Evolutionary conservation across 306 rosid genomes (phyloP).

Genomic region (Corylus heterophylla): DNA sequence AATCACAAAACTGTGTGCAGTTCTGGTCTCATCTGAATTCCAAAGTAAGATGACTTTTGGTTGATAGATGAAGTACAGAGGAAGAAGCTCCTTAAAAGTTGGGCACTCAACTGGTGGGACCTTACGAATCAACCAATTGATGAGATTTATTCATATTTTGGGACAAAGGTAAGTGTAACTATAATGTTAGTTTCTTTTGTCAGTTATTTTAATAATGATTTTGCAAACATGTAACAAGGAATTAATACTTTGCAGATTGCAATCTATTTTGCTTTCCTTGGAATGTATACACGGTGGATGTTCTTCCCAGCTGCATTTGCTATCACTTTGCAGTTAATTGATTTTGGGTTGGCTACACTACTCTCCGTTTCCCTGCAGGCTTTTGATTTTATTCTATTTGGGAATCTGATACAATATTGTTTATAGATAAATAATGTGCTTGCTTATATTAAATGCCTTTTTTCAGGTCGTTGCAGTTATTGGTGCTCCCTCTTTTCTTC

Average conservation of each 20-base stretch:
- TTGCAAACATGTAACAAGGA: slow-evolving; percentile 28
- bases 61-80: slow-evolving; percentile 77
- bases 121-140: slow-evolving; percentile 80
- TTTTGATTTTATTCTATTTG: slow-evolving; percentile 9
- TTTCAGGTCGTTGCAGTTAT: slow-evolving; percentile 69
- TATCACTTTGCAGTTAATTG: slow-evolving; percentile 64
- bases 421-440: slow-evolving; percentile 7
- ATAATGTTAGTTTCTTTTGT: slow-evolving; percentile 12
- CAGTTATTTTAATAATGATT: slow-evolving; percentile 7
- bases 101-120: slow-evolving; percentile 94
- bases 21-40: slow-evolving; percentile 16
- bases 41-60: slow-evolving; percentile 36
- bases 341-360: slow-evolving; percentile 66
- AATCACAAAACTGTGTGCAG: slow-evolving; percentile 23
- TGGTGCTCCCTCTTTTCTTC: slow-evolving; percentile 78
- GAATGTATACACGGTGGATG: slow-evolving; percentile 93
- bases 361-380: slow-evolving; percentile 13
- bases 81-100: slow-evolving; percentile 72
- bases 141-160: slow-evolving; percentile 83
- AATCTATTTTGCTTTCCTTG: slow-evolving; percentile 92
- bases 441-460: slow-evolving; percentile 26
- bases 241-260: slow-evolving; percentile 65
- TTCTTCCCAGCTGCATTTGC: slow-evolving; percentile 85
- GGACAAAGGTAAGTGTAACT: slow-evolving; percentile 67
- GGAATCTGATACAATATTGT: slow-evolving; percentile 26